These are phyloP conservation scores for Agrocybe praecox DNA, from an alignment of 768 basidiomycete genomes.

Conservation along the genomic window DNA sequence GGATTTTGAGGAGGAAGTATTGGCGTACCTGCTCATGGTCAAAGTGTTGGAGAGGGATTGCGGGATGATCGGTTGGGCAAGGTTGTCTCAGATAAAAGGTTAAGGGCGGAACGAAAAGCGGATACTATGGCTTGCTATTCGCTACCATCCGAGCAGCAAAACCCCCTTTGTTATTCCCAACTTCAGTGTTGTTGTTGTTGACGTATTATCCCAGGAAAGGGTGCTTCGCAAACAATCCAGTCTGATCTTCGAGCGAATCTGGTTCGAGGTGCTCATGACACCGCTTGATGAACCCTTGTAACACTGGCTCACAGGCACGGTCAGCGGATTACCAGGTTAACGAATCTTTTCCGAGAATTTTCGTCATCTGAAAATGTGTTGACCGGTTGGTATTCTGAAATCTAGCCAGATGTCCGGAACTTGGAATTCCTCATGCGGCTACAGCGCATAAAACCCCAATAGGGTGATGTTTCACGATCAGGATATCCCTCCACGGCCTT, in stretches of 20 bases:
- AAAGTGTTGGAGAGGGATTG: slow-evolving; percentile 19
- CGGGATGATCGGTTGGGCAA: slow-evolving; percentile 40
- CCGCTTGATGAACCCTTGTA: slow-evolving; percentile 45
- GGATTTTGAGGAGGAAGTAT: slow-evolving; percentile 20
- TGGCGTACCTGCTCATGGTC: slow-evolving; percentile 29
- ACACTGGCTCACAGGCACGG: slow-evolving; percentile 48
- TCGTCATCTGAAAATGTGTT: slow-evolving; percentile 30
- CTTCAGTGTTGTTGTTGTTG: slow-evolving; percentile 38
- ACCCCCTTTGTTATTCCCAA: slow-evolving; percentile 42
- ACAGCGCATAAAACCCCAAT: slow-evolving; percentile 41
- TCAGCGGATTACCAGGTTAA: slow-evolving; percentile 42
- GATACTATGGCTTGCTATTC: slow-evolving; percentile 39
- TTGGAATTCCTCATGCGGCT: slow-evolving; percentile 52
- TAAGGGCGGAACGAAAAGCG: slow-evolving; percentile 46
- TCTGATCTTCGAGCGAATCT: slow-evolving; percentile 46
- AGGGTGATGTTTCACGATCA: slow-evolving; percentile 37
- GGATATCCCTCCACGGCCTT: slow-evolving; percentile 27
- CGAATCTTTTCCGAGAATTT: slow-evolving; percentile 50
- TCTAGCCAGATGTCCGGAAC: slow-evolving; percentile 45
- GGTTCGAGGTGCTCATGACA: slow-evolving; percentile 46
- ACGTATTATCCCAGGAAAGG: slow-evolving; percentile 49
- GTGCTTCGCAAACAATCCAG: slow-evolving; percentile 38
- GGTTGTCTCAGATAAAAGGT: slow-evolving; percentile 43
- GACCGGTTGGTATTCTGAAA: slow-evolving; percentile 37
- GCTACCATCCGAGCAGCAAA: slow-evolving; percentile 29